Conservation (phyloP, 176 grass and related monocot genomes). For the Dactylis glomerata region DNA sequence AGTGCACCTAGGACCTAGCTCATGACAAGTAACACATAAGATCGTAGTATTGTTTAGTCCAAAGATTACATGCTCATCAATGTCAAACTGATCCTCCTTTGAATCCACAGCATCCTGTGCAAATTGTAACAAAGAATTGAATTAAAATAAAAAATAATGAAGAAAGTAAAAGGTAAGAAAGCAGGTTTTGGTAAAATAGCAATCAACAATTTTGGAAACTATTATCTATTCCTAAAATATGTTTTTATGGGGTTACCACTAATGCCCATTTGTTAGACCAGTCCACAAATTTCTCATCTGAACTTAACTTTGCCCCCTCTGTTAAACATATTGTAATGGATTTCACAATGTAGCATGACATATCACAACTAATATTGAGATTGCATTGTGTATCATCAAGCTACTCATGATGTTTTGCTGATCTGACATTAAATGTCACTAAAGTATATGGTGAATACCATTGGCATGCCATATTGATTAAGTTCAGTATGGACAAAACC, state of each 20-base stretch:
- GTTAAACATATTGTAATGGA: neutral
- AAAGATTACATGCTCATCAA: neutral
- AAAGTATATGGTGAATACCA: neutral
- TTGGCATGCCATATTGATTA: neutral
- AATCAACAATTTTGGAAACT: neutral
- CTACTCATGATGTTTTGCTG: neutral
- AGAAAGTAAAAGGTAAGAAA: neutral
- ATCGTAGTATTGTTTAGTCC: neutral
- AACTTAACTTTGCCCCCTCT: neutral
- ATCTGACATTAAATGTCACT: neutral
- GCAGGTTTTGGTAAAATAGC: neutral
- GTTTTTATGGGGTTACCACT: neutral
- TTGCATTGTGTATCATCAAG: neutral
- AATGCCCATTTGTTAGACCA: neutral
- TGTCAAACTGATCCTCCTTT: constrained; percentile 15
- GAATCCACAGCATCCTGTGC: constrained; percentile 15
- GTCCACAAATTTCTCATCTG: neutral
- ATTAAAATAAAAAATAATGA: neutral
- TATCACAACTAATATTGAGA: neutral
- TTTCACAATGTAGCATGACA: neutral
- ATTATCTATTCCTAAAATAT: neutral
- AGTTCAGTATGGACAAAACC: neutral
- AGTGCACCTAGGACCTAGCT: neutral
- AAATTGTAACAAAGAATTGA: neutral
- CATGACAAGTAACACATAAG: neutral